Evolutionary conservation across 2,329 filamentous ascomycete species (phyloP), one percentile per base, ranked within the genome.

Genomic region (Fusarium sp.): DNA sequence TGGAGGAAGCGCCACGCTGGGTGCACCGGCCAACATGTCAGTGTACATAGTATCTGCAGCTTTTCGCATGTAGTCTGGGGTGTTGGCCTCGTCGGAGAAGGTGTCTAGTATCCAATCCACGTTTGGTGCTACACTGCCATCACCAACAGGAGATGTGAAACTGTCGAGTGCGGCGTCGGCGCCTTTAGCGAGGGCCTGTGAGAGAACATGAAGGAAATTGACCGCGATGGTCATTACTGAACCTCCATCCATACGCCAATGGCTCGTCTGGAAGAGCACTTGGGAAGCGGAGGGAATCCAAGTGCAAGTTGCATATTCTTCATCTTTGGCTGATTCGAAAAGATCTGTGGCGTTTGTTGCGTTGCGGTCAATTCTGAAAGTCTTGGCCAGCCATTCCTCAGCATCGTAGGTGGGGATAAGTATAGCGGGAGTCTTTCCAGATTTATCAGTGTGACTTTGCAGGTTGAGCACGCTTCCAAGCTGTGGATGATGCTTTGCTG

Each of bases 11-110:
- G 42, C 52, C 13, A 55, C 52, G n/a, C 52, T 55, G 3, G 52
- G 52, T 6, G 52, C 42, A 55, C 52, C 52, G 10, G 52, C 42
- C 42, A 55, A 39, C 52, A 55, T 55, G 4, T 55, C 52, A 48
- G 52, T 55, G 30, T 55, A 55, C 52, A 55, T 55, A 28, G 30
- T 39, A 23, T 55, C 42, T 11, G 52, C 52, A 48, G 52, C 52
- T 30, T 30, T 48, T 2, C 18, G 1, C 8, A 55, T 7, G 18
- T 55, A 55, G 3, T 48, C 42, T 30, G 52, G 52, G 30, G 52
- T 48, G 3, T 0, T 39, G 10, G 21, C 14, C n/a, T 55, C 52
- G 23, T 48, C 42, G 52, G 42, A 18, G 6, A 39, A 48, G 16
- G 42, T 30, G 21, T 55, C 52, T 4, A 55, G 42, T 4, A 48